Evolutionary conservation across 2,329 filamentous ascomycete genomes (phyloP), one percentile per base, ranked within the genome.

Genomic region (Colletotrichum cereale): DNA sequence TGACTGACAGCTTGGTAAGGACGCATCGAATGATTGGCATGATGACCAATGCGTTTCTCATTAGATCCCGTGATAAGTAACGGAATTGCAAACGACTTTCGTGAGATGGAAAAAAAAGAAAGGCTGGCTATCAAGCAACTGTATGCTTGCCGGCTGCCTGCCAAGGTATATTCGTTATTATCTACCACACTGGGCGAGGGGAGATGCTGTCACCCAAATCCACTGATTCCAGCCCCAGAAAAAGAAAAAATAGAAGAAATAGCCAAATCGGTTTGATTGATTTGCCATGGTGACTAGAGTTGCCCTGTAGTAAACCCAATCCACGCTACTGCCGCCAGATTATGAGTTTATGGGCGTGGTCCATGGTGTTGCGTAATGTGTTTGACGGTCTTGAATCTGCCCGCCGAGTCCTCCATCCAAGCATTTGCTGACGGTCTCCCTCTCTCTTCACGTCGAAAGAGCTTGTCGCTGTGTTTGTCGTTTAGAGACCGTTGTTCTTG

Each of bases 401-500:
- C 44, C 44, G 44, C 44, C 21, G n/a, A 2, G 21, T 47, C 44
- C n/a, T 12, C 44, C 18, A 18, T 52, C 29, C 14, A 65, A 47
- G 7, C 26, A 29, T 34, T 60, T 50, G 52, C 68, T n/a, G 44
- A 24, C 24, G 44, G 44, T 24, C 10, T 67, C 57, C 60, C 66
- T 62, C 57, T n/a, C 14, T 18, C 7, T 26, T 47, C 1, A 38
- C 18, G 29, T n/a, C 34, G 56, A 57, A 40, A 36, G 6, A 44
- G 42, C 18, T 8, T 42, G 16, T 44, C 7, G 6, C 24, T 40
- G 21, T 14, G 3, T 21, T 52, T 5, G n/a, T 53, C 21, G 29
- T 71, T 80, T 80, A 85, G 71, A 81, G 61, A 64, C 82, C 83
- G 48, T 78, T 77, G 34, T 78, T 79, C 62, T 75, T 78, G 63